phyloP scores from a whole-genome alignment of 2,329 filamentous ascomycete genomes.

The Hymenoscyphus salicellus region DNA sequence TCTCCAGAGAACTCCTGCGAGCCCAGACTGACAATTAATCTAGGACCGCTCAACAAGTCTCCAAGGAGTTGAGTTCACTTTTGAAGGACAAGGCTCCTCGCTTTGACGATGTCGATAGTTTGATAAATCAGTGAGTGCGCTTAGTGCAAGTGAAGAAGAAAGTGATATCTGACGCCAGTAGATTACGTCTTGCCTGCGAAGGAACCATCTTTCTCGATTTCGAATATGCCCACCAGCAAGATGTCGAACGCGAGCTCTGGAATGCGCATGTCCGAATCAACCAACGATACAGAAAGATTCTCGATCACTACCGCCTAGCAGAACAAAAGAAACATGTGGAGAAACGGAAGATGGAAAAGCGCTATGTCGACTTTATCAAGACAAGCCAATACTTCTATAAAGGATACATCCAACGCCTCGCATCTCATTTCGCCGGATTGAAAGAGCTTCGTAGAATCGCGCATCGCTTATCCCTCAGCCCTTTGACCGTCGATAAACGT shows the following conservation, averaged over 20 bases:
- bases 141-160: not conserved
- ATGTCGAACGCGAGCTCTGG: slow-evolving; percentile 74
- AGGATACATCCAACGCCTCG: slow-evolving; percentile 75
- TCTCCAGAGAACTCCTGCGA: not conserved
- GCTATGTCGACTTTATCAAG: slow-evolving; percentile 82
- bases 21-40: not conserved
- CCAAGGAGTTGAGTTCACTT: slow-evolving; percentile 47
- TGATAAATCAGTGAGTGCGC: slow-evolving; percentile 32
- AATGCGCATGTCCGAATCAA: slow-evolving; percentile 74
- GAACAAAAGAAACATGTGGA: slow-evolving; percentile 51
- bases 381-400: slow-evolving; percentile 86
- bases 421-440: slow-evolving; percentile 50
- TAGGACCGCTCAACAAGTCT: slow-evolving; percentile 44
- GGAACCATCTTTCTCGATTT: slow-evolving; percentile 71
- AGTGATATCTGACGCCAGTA: slow-evolving; percentile 23
- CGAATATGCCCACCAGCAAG: slow-evolving; percentile 58
- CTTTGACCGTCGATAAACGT: slow-evolving; percentile 28
- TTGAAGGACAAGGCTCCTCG: slow-evolving; percentile 47
- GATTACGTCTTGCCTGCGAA: slow-evolving; percentile 58
- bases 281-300: slow-evolving; percentile 68
- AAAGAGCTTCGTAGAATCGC: slow-evolving; percentile 34
- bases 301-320: slow-evolving; percentile 53
- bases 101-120: slow-evolving; percentile 46
- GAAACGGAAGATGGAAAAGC: slow-evolving; percentile 75
- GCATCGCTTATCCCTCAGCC: slow-evolving; percentile 30